These are phyloP conservation scores for Ustilago bromivora DNA, from an alignment of 1,284 basidiomycete genomes.

Conservation along the genomic window DNA sequence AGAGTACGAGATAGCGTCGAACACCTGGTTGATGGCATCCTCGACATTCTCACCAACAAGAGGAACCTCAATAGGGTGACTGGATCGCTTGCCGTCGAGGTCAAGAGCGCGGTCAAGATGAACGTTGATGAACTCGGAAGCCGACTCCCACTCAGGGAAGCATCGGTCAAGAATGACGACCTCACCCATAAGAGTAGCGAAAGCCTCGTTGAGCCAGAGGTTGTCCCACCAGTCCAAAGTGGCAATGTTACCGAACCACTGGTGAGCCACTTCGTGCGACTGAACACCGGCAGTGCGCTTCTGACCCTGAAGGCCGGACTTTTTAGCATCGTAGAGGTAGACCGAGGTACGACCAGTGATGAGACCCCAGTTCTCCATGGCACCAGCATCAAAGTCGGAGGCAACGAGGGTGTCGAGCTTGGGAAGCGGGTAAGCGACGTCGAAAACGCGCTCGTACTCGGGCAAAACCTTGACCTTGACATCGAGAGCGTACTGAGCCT, in stretches of 20 bases:
- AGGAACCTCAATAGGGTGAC: slow-evolving; percentile 93
- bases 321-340: slow-evolving; percentile 84
- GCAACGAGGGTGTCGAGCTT: slow-evolving; percentile 74
- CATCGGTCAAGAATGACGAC: slow-evolving; percentile 82
- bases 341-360: slow-evolving; percentile 89
- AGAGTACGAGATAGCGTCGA: slow-evolving; percentile 71
- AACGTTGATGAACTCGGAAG: slow-evolving; percentile 73
- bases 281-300: slow-evolving; percentile 83
- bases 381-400: slow-evolving; percentile 87
- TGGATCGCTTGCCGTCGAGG: slow-evolving; percentile 89
- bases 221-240: slow-evolving; percentile 91
- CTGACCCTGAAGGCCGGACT: slow-evolving; percentile 80
- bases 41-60: slow-evolving; percentile 66
- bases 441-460: slow-evolving; percentile 89
- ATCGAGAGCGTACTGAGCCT: slow-evolving; percentile 82
- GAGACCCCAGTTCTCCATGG: slow-evolving; percentile 89
- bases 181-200: slow-evolving; percentile 87
- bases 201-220: slow-evolving; percentile 77
- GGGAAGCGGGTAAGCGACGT: slow-evolving; percentile 89
- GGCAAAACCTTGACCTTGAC: slow-evolving; percentile 88
- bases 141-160: slow-evolving; percentile 74
- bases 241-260: slow-evolving; percentile 85
- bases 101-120: slow-evolving; percentile 77
- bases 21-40: slow-evolving; percentile 67
- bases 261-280: slow-evolving; percentile 78